Evolutionary conservation across 2,329 filamentous ascomycete species (phyloP).

Genomic region (Aspergillus spinulosporus): DNA sequence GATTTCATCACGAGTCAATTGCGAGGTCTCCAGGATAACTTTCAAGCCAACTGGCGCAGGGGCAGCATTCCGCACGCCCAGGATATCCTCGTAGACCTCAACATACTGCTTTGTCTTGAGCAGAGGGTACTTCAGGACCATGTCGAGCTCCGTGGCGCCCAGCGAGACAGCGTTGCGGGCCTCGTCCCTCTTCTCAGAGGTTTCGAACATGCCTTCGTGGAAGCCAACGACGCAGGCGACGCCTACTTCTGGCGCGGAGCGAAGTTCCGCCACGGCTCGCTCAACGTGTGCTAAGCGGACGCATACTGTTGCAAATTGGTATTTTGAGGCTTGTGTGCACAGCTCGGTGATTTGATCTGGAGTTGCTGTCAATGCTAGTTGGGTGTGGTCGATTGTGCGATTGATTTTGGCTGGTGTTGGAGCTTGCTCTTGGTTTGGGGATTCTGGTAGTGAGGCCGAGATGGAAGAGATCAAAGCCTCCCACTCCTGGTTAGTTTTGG

Average conservation of each 20-base stretch:
- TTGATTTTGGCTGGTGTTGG: conserved; percentile 32
- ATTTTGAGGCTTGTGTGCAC: conserved; percentile 55
- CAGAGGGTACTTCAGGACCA: conserved; percentile 58
- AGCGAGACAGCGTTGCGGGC: conserved; percentile 49
- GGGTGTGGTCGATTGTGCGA: conserved; percentile 46
- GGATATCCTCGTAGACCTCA: conserved; percentile 55
- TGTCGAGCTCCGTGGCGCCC: conserved; percentile 59
- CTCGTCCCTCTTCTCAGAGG: conserved; percentile 53
- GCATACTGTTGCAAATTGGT: conserved; percentile 54
- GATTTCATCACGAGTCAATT: conserved; percentile 51
- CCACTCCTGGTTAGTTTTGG: conserved; percentile 38
- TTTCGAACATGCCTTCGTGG: conserved; percentile 58
- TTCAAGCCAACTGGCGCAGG: conserved; percentile 50
- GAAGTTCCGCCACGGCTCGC: conserved; percentile 51
- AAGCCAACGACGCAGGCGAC: conserved; percentile 62
- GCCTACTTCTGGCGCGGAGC: conserved; percentile 45
- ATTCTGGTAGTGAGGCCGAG: conserved; percentile 29
- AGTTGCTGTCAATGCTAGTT: conserved; percentile 45
- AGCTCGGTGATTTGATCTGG: conserved; percentile 53
- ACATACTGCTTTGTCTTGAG: conserved; percentile 49
- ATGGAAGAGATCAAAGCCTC: conserved; percentile 29
- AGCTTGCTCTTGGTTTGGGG: conserved; percentile 20
- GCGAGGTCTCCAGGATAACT: conserved; percentile 61
- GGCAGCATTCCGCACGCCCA: conserved; percentile 52
- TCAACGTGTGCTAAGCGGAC: conserved; percentile 56